Percentiles rank a stretch among this genome's conserved stretches.
Evolutionary conservation across 495 filamentous ascomycete genomes (phyloP).

Genomic region (Aspergillus saccharolyticus): DNA sequence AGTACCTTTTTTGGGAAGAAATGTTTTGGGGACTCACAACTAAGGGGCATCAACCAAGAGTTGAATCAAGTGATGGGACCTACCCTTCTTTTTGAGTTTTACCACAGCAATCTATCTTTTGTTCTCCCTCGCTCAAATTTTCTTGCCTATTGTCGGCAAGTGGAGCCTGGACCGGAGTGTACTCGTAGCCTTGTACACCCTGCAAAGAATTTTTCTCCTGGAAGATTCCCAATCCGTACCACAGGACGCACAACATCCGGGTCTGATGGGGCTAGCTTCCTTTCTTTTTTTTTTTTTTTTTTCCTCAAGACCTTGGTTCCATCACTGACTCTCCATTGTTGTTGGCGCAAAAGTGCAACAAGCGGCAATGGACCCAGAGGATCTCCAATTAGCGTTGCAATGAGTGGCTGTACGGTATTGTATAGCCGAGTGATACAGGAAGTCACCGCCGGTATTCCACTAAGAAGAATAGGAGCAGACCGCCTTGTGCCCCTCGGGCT

Average conservation of each 20-base stretch:
- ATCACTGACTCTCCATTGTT: slow-evolving; percentile 15
- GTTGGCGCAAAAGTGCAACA: slow-evolving; percentile 22
- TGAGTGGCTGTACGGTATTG: slow-evolving; percentile 20
- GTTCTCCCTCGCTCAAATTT: not conserved
- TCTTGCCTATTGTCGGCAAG: not conserved
- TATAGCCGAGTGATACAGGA: slow-evolving; percentile 14
- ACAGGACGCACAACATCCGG: slow-evolving; percentile 14
- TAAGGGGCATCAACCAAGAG: not conserved
- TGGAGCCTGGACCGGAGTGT: slow-evolving; percentile 4
- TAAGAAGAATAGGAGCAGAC: slow-evolving; percentile 11
- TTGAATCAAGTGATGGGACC: not conserved
- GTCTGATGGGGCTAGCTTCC: slow-evolving; percentile 12
- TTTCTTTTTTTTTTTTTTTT: too few relatives aligned
- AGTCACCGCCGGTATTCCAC: slow-evolving; percentile 17
- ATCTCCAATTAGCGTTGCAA: slow-evolving; percentile 29
- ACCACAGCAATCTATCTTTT: slow-evolving; percentile 2
- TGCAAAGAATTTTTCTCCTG: slow-evolving; percentile 13
- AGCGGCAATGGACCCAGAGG: slow-evolving; percentile 23
- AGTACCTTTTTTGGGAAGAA: not conserved
- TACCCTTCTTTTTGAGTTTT: not conserved
- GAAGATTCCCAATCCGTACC: slow-evolving; percentile 17
- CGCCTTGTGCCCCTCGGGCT: slow-evolving; percentile 6
- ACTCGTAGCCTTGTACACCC: not conserved
- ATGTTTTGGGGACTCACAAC: not conserved
- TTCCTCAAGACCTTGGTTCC: not conserved